These are phyloP conservation scores for Fusarium pininemorale DNA, from an alignment of 2,329 filamentous ascomycete species.

Conservation along the genomic window DNA sequence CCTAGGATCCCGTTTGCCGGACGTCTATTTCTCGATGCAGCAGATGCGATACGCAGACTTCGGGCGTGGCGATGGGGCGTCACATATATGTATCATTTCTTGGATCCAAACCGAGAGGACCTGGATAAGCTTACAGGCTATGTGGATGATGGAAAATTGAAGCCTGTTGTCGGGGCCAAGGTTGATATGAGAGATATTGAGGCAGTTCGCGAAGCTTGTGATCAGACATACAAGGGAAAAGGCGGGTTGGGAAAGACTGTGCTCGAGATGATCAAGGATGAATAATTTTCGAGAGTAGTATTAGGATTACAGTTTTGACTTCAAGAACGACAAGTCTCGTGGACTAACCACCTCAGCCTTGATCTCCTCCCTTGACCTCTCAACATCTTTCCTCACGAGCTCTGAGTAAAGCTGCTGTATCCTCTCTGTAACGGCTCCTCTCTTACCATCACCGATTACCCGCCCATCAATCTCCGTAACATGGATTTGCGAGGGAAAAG, in stretches of 20 bases:
- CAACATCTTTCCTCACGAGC: neutral
- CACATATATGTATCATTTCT: neutral
- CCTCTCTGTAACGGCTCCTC: neutral
- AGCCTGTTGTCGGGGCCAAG: neutral
- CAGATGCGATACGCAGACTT: neutral
- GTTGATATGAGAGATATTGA: neutral
- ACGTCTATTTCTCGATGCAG: neutral
- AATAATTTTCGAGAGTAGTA: accelerated
- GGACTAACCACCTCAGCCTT: neutral
- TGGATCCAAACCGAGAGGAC: neutral
- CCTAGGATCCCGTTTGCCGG: neutral
- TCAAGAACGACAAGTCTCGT: neutral
- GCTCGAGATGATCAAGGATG: accelerated
- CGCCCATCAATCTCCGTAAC: neutral
- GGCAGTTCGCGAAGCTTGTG: neutral
- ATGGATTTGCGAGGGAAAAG: neutral
- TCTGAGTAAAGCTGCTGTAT: neutral
- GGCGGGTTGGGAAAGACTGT: neutral
- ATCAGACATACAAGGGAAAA: accelerated
- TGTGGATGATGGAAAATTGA: neutral
- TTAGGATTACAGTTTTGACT: neutral
- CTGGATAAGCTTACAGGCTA: neutral
- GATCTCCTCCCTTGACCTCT: neutral
- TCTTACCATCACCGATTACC: neutral
- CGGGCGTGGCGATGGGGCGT: neutral